Evolutionary conservation across 2,329 filamentous ascomycete species (phyloP).

Genomic region (Sporothrix luriei): DNA sequence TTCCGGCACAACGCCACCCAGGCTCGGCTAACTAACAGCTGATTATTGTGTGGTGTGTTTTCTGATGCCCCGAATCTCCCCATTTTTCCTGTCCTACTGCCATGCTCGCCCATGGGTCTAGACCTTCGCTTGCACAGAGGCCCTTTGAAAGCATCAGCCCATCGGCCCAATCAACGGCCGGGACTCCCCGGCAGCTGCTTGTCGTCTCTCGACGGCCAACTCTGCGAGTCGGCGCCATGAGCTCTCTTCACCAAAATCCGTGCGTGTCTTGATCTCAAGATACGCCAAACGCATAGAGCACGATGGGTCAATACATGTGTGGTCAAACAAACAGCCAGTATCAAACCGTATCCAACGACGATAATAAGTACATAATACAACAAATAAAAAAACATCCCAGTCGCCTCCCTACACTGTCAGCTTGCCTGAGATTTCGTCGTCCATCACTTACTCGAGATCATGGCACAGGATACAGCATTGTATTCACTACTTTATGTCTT

Average conservation of each 20-base stretch:
- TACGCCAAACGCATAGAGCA: too few relatives aligned
- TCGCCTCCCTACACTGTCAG: not conserved
- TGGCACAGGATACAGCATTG: not conserved
- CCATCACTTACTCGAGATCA: not conserved
- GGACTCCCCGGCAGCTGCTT: not conserved
- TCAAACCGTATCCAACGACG: too few relatives aligned
- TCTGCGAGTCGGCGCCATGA: too few relatives aligned
- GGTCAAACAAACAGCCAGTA: too few relatives aligned
- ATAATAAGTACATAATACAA: too few relatives aligned
- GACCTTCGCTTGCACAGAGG: not conserved
- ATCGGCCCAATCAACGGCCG: conserved; percentile 5
- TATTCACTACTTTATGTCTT: not conserved
- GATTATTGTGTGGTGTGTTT: conserved; percentile 10
- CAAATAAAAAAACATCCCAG: not conserved
- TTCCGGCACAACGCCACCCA: not conserved
- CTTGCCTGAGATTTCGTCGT: not conserved
- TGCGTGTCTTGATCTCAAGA: not conserved
- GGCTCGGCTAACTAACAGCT: conserved; percentile 9
- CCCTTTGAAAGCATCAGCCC: not conserved
- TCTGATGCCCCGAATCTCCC: conserved; percentile 4
- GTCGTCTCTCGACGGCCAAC: not conserved
- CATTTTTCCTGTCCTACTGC: not conserved
- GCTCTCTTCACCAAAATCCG: too few relatives aligned
- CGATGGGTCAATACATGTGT: too few relatives aligned
- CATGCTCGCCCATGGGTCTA: not conserved